Conservation (phyloP, 2,329 filamentous ascomycete species). For the Arthrinium phaeospermum region DNA sequence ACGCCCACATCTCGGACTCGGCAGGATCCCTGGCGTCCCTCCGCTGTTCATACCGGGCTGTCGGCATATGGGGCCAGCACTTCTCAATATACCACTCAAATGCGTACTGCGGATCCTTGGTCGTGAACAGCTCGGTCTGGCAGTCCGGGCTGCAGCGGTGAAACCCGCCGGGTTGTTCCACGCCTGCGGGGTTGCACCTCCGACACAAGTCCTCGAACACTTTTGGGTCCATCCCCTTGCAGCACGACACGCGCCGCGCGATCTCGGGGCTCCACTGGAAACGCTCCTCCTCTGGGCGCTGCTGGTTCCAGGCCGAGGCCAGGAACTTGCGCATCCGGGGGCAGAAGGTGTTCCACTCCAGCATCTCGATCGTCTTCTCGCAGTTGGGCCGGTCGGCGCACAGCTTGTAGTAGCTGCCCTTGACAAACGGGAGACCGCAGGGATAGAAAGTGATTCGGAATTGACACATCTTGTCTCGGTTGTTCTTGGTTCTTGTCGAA, state of each 20-base stretch:
- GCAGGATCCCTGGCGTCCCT: background rate
- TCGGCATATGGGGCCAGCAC: background rate
- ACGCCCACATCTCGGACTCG: background rate
- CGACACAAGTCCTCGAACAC: background rate
- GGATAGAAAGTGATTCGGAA: background rate
- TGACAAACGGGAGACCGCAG: background rate
- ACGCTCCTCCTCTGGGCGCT: background rate
- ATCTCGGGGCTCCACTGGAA: background rate
- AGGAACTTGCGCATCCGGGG: background rate
- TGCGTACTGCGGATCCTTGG: background rate
- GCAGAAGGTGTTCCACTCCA: background rate
- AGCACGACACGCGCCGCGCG: background rate
- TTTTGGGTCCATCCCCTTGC: background rate
- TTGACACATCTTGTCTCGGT: background rate
- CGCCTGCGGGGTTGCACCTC: background rate
- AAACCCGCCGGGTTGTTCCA: background rate
- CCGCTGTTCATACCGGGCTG: background rate
- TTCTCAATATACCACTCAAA: background rate
- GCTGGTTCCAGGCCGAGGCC: too few species aligned
- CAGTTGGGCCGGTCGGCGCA: background rate
- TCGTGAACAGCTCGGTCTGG: too few species aligned
- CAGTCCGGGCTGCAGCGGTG: background rate
- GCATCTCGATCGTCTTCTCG: background rate
- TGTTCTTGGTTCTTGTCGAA: background rate
- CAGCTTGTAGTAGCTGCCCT: background rate